Base-by-base conservation (phyloP, 2,329 filamentous ascomycete species). In the Periglandula ipomoeae region DNA sequence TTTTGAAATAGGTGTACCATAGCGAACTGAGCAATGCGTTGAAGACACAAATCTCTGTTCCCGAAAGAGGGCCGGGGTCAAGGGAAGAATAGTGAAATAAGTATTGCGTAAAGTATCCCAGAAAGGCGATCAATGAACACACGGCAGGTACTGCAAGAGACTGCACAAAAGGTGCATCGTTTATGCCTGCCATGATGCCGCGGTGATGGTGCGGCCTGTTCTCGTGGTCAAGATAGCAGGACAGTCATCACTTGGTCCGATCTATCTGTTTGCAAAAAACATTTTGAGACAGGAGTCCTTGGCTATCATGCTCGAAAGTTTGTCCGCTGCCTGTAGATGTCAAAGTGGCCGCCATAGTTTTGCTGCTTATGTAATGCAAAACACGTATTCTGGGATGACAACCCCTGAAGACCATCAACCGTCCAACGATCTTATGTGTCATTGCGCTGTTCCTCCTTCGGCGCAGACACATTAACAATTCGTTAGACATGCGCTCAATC, bases 91-190 rank as follows among this genome's bases (percentile, higher is more conserved):
- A 67, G 55, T 75, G 65, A 63, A 91, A 86, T 42, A 91, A 71
- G 61, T 73, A 76, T 66, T 91, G 87, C 4, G 87, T 85, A 44
- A 78, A 76, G 69, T 85, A 88, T 52, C 80, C 78, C 3, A 90
- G 75, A 61, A 89, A 87, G 47, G 69, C 61, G 51, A 90, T 85
- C 13, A 91, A 68, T 7, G 72, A 48, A 54, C 80, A 81, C 40
- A 86, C 84, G 50, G 72, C 76, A 13, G 85, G 84, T n/a, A 89
- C 78, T 50, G 84, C 83, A 46, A 89, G 70, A 44, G 66, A 64
- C 58, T 76, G 73, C 52, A 80, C 58, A 39, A 69, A 57, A 48
- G 68, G 63, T 59, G 69, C 64, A 52, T 67, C 61, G 58, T 63
- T 61, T 61, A 70, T 53, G 65, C 68, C 70, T 47, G 69, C 67